Conservation (phyloP, 495 filamentous ascomycete species). For the Cryomyces minteri region DNA sequence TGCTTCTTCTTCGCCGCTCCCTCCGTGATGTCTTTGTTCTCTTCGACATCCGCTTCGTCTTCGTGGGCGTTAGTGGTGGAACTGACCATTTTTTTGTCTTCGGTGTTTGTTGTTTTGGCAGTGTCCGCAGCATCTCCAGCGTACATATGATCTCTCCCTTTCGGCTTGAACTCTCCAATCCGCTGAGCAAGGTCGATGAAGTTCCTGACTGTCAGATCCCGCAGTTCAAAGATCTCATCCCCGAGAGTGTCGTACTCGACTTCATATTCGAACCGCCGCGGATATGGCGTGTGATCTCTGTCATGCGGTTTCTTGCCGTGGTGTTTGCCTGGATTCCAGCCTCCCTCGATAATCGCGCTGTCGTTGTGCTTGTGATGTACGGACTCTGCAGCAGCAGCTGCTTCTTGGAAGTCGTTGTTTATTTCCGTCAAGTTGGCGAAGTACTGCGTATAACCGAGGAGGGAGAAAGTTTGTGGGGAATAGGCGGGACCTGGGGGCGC, state of each 20-base stretch:
- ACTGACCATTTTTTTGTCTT: constrained; percentile 1
- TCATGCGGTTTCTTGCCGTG: constrained; percentile 16
- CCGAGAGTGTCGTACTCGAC: constrained; percentile 71
- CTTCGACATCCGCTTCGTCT: constrained; percentile 9
- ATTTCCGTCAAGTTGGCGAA: constrained; percentile 80
- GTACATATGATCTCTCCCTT: not conserved
- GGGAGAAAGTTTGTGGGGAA: constrained; percentile 61
- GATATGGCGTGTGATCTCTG: constrained; percentile 25
- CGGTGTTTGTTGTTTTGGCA: constrained; percentile 4
- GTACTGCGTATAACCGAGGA: constrained; percentile 72
- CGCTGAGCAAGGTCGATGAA: constrained; percentile 59
- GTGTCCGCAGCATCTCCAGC: not conserved
- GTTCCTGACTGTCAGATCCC: constrained; percentile 72
- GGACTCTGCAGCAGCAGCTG: not conserved
- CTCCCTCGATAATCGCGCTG: not conserved
- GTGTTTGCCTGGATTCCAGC: constrained; percentile 19
- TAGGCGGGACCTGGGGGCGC: constrained; percentile 80
- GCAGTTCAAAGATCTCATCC: constrained; percentile 55
- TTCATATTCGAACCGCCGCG: constrained; percentile 52
- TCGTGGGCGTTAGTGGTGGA: constrained; percentile 4
- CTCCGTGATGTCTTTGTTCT: constrained; percentile 25
- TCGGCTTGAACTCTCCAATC: constrained; percentile 41
- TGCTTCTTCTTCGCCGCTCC: constrained; percentile 22
- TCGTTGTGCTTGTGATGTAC: not conserved
- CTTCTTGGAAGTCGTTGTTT: constrained; percentile 41